phyloP scores from a whole-genome alignment of 345 rosid genomes.

The Alliaria petiolata region DNA sequence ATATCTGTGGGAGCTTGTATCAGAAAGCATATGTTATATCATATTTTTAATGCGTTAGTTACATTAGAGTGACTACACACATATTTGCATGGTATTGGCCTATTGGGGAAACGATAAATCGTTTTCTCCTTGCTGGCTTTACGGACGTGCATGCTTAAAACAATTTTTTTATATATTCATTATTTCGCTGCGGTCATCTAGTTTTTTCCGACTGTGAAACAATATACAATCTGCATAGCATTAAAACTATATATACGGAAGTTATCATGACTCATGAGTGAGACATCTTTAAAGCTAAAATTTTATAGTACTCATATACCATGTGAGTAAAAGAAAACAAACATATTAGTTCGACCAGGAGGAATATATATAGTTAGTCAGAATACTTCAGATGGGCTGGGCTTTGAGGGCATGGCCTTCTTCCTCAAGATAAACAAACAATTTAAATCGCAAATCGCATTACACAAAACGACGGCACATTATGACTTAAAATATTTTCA shows the following conservation, averaged over 20 bases:
- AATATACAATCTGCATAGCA: not conserved
- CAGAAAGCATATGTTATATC: not conserved
- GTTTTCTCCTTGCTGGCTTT: not conserved
- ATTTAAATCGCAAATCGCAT: no score
- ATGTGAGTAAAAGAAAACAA: not conserved
- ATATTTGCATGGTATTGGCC: constrained; percentile 11
- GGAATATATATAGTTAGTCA: not conserved
- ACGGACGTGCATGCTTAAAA: not conserved
- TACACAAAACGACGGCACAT: no score
- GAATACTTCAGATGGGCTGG: not conserved
- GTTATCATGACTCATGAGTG: not conserved
- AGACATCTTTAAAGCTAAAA: not conserved
- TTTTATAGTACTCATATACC: not conserved
- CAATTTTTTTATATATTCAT: not conserved
- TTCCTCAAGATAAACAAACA: not conserved
- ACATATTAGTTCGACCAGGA: not conserved
- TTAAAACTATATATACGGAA: not conserved
- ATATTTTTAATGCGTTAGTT: constrained; percentile 31
- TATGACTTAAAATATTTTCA: no score
- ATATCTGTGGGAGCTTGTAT: constrained; percentile 7
- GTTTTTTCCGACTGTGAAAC: not conserved
- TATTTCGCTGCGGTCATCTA: not conserved
- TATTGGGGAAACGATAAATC: not conserved
- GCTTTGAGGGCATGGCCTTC: not conserved
- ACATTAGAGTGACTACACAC: constrained; percentile 7